Evolutionary conservation across 257 asterid genomes (phyloP).

Genomic region (Jaltomata sinuosa): DNA sequence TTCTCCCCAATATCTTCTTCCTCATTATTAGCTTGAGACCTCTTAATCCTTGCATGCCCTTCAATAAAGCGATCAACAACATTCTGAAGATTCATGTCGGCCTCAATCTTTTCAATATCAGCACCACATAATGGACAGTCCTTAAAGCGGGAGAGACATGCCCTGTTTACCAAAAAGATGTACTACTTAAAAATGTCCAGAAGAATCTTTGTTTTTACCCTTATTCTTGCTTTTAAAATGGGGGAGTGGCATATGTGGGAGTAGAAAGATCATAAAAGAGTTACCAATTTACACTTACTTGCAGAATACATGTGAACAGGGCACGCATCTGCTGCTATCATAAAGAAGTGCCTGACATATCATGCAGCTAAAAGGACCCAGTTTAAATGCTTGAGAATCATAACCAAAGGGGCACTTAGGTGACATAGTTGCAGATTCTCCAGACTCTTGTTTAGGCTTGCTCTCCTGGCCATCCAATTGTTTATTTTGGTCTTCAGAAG

Average conservation of each 20-base stretch:
- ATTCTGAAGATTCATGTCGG: constrained; percentile 67
- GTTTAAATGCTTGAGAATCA: constrained; percentile 80
- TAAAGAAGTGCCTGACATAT: constrained; percentile 93
- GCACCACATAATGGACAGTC: constrained; percentile 98
- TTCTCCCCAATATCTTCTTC: constrained; percentile 49
- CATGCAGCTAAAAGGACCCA: constrained; percentile 94
- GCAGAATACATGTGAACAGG: constrained; percentile 91
- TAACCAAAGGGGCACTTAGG: constrained; percentile 45
- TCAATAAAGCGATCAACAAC: constrained; percentile 91
- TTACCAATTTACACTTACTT: constrained; percentile 41
- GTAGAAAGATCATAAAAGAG: background rate
- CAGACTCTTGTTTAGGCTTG: constrained; percentile 16
- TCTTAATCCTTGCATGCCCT: constrained; percentile 96
- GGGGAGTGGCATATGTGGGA: background rate
- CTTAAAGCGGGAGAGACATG: constrained; percentile 69
- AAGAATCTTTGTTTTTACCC: background rate
- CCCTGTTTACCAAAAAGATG: constrained; percentile 38
- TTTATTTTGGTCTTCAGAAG: constrained; percentile 52
- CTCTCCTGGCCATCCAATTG: constrained; percentile 5
- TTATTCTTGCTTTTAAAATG: background rate
- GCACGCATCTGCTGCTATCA: constrained; percentile 79
- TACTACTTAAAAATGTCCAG: background rate
- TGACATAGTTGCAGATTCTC: constrained; percentile 13
- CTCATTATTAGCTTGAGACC: constrained; percentile 58
- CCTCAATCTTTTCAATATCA: constrained; percentile 88